phyloP scores from a whole-genome alignment of 768 basidiomycete genomes.

The Naganishia kalamii region DNA sequence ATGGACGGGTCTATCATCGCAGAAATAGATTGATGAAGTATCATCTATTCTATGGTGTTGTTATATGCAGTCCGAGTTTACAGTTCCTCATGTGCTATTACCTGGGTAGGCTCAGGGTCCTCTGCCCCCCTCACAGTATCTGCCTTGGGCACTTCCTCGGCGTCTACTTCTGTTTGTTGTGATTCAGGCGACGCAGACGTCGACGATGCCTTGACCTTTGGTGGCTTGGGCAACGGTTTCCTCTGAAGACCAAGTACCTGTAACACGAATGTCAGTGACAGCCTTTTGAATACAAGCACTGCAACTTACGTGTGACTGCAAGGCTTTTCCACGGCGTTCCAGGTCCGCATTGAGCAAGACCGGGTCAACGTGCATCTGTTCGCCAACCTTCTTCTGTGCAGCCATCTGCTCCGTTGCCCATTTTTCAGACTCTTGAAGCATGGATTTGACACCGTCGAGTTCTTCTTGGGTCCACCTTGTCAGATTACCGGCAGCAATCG shows the following conservation, averaged over 20 bases:
- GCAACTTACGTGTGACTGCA: slow-evolving; percentile 20
- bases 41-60: neutral
- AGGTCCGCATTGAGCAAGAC: slow-evolving; percentile 18
- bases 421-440: slow-evolving; percentile 67
- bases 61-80: neutral
- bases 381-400: slow-evolving; percentile 12
- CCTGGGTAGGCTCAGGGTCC: neutral
- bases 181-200: slow-evolving; percentile 8
- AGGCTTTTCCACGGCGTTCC: slow-evolving; percentile 9
- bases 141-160: neutral
- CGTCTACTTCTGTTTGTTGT: neutral
- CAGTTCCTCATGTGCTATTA: slow-evolving; percentile 16
- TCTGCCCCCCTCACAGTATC: slow-evolving; percentile 8
- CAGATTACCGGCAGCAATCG: slow-evolving; percentile 56
- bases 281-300: neutral
- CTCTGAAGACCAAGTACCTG: slow-evolving; percentile 17
- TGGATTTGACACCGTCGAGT: slow-evolving; percentile 67
- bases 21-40: no score
- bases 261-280: neutral
- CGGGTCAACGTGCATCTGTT: slow-evolving; percentile 11
- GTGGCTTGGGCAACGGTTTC: slow-evolving; percentile 20
- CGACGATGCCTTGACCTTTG: neutral
- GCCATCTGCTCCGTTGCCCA: slow-evolving; percentile 74
- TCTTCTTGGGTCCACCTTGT: slow-evolving; percentile 84
- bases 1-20: no score